Evolutionary conservation across 768 basidiomycete genomes (phyloP), one percentile per base, ranked within the genome.

Genomic region (Suillus occidentalis): DNA sequence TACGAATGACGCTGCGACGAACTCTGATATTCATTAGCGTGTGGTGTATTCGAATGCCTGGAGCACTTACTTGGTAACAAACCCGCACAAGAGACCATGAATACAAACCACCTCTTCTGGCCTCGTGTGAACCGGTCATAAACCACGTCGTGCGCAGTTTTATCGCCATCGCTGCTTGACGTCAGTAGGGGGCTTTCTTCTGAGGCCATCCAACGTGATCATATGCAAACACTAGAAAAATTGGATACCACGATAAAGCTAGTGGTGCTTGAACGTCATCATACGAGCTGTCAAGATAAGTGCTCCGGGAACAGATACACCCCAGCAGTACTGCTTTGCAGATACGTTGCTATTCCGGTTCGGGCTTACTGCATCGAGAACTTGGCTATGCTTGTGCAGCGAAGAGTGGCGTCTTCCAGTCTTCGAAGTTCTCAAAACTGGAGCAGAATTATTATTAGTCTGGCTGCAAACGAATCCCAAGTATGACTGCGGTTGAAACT

Each of bases 1-100:
- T 1, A 89, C 80, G 71, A 92, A 90, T 0, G 86, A 83, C 0
- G 86, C 87, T 8, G 85, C 81, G 0, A 88, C 84, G 65, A 91
- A 85, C 28, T 89, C 89, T 91, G 45, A 66, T 25, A 9, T 39
- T 39, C 16, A 28, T 58, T 22, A 58, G 57, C 22, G 28, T 40
- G 57, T 6, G 18, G 37, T 40, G 37, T 25, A 58, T 25, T 18
- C 14, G 22, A 18, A 39, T 1, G 25, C 9, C 34, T 13, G n/a
- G 37, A 58, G 1, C 14, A 14, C 64, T 2, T 43, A 65, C 62
- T 63, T 16, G 64, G 52, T 43, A 65, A 55, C 6, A 63, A 39
- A n/a, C 63, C 56, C 57, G 63, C 62, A 53, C 36, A 57, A 52
- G 65, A 60, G 9, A 63, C 61, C 3, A 63, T 63, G 6, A 43